phyloP scores from a whole-genome alignment of 192 early-diverging fungal genomes.

The Linnemannia exigua region DNA sequence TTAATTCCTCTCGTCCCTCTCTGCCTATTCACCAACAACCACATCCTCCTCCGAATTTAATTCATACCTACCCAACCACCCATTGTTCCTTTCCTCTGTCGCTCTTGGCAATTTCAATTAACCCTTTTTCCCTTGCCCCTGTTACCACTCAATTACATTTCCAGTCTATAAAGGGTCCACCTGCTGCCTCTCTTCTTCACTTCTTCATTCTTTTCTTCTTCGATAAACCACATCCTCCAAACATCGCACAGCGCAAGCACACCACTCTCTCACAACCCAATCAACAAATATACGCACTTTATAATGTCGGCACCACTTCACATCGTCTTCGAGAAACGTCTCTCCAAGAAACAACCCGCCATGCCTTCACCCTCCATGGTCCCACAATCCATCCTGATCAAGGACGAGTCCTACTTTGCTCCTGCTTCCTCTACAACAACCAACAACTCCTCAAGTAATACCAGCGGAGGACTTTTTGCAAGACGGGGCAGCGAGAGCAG shows the following conservation, averaged over 20 bases:
- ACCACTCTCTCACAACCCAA: background rate
- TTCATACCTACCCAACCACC: background rate
- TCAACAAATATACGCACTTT: background rate
- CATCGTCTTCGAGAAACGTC: constrained; percentile 38
- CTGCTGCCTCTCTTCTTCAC: background rate
- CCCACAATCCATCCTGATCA: constrained; percentile 46
- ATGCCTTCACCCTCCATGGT: constrained; percentile 33
- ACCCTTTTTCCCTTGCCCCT: background rate
- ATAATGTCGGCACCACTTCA: constrained; percentile 26
- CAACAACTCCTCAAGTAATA: background rate
- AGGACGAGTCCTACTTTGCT: background rate
- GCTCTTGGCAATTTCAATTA: constrained; percentile 1
- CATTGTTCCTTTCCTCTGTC: background rate
- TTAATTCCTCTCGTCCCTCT: background rate
- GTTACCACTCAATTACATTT: no score
- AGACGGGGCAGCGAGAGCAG: constrained; percentile 31
- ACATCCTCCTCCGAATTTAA: background rate
- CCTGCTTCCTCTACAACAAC: background rate
- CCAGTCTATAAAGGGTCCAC: background rate
- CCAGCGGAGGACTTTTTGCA: constrained; percentile 3
- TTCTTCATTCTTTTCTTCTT: background rate
- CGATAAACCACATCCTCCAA: background rate
- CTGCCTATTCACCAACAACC: background rate
- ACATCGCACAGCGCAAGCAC: background rate
- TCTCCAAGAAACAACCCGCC: constrained; percentile 28